A percentile compares a stretch with the other conserved stretches of the same genome.
Evolutionary conservation across 2,329 filamentous ascomycete genomes (phyloP).

Genomic region (Colletotrichum gloeosporioides): DNA sequence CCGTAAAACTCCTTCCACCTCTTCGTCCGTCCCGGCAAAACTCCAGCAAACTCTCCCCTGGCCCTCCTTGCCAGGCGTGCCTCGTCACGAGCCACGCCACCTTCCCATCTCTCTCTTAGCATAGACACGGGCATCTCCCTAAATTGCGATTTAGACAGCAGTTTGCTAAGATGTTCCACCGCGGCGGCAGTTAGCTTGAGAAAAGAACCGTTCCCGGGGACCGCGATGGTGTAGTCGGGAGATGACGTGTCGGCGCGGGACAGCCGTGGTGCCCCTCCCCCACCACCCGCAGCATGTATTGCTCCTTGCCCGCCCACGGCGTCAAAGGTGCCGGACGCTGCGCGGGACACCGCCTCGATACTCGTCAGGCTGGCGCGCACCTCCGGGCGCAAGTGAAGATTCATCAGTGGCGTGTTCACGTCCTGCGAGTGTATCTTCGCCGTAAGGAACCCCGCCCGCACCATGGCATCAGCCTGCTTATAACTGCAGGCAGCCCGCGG

Average conservation of each 20-base stretch:
- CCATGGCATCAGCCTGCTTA: slow-evolving; percentile 60
- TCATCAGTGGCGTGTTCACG: slow-evolving; percentile 33
- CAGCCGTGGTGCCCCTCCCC: slow-evolving; percentile 41
- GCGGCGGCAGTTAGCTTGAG: slow-evolving; percentile 69
- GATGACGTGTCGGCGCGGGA: slow-evolving; percentile 27
- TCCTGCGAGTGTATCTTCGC: slow-evolving; percentile 29
- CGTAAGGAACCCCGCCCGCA: slow-evolving; percentile 72
- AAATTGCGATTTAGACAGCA: slow-evolving; percentile 64
- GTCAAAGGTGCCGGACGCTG: slow-evolving; percentile 71
- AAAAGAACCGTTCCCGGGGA: slow-evolving; percentile 71
- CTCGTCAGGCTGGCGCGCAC: slow-evolving; percentile 62
- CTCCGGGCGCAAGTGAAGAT: slow-evolving; percentile 53
- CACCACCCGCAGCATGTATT: slow-evolving; percentile 67
- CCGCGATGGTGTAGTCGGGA: slow-evolving; percentile 58
- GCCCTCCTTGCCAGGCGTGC: slow-evolving; percentile 52
- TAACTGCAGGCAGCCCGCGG: slow-evolving; percentile 6
- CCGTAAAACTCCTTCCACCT: slow-evolving; percentile 77
- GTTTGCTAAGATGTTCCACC: slow-evolving; percentile 63
- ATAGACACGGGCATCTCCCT: slow-evolving; percentile 67
- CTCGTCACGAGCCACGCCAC: slow-evolving; percentile 58
- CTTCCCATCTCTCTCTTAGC: slow-evolving; percentile 74
- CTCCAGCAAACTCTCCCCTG: slow-evolving; percentile 61
- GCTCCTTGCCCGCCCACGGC: slow-evolving; percentile 74
- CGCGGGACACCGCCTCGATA: slow-evolving; percentile 66
- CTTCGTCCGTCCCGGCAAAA: slow-evolving; percentile 65